Conservation (phyloP, 139 green algal species). For the Raphidocelis subcapitata region DNA sequence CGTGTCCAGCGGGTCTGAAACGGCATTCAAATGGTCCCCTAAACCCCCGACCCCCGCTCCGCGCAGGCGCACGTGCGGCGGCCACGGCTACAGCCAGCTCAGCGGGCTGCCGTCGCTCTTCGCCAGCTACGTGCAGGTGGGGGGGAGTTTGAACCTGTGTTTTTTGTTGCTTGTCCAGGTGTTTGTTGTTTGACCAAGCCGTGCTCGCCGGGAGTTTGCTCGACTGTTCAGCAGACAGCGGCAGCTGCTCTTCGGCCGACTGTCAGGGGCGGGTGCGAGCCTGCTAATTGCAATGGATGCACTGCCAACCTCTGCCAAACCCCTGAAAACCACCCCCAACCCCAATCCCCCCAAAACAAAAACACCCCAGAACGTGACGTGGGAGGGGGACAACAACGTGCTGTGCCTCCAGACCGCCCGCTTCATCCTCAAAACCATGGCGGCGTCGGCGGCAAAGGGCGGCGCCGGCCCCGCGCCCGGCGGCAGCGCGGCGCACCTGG, state of each 20-base stretch:
- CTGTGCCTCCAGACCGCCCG: constrained; percentile 80
- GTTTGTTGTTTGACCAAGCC: not conserved
- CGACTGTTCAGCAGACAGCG: too few relatives aligned
- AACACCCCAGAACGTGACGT: constrained; percentile 88
- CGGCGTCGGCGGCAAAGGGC: constrained; percentile 36
- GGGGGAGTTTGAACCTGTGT: not conserved
- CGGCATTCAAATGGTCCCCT: too few relatives aligned
- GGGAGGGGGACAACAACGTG: constrained; percentile 95
- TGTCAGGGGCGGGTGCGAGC: too few relatives aligned
- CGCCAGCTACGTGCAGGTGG: constrained; percentile 68
- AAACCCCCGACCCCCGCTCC: too few relatives aligned
- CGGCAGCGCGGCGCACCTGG: constrained; percentile 67
- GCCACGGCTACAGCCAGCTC: constrained; percentile 87
- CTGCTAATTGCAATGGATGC: not conserved
- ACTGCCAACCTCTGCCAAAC: not conserved
- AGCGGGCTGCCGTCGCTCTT: constrained; percentile 81
- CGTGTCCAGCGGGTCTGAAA: not conserved
- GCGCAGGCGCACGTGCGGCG: constrained; percentile 80
- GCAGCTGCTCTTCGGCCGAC: too few relatives aligned
- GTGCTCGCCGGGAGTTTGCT: too few relatives aligned
- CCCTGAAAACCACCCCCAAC: not conserved
- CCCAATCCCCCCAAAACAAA: not conserved
- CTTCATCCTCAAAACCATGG: constrained; percentile 75
- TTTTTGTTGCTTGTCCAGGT: not conserved
- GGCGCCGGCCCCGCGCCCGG: constrained; percentile 18